phyloP scores from a whole-genome alignment of 495 filamentous ascomycete species.

The Thozetella sp. region DNA sequence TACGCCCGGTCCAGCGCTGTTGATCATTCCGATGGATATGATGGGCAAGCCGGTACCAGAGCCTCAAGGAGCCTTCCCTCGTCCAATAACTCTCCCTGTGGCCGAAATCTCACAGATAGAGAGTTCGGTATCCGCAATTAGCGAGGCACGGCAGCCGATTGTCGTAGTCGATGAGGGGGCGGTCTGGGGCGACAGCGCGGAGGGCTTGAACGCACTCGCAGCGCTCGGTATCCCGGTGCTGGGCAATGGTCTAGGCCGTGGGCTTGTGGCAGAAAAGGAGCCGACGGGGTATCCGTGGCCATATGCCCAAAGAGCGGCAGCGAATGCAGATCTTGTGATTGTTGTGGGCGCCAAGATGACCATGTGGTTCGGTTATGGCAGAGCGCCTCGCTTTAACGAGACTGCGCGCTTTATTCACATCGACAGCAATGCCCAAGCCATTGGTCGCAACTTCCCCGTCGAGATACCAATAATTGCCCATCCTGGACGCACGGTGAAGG shows the following conservation, averaged over 20 bases:
- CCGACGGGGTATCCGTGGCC: not conserved
- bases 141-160: not conserved
- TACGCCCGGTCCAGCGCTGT: not conserved
- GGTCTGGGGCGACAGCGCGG: not conserved
- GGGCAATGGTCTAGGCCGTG: not conserved
- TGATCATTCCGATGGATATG: not conserved
- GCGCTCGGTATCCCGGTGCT: not conserved
- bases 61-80: not conserved
- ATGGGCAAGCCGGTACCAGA: not conserved
- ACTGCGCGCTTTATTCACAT: not conserved
- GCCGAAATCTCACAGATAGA: not conserved
- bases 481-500: not conserved
- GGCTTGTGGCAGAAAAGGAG: not conserved
- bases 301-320: not conserved
- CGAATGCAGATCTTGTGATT: not conserved
- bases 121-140: not conserved
- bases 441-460: not conserved
- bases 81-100: not conserved
- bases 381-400: not conserved
- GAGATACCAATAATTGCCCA: not conserved
- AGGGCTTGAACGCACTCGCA: not conserved
- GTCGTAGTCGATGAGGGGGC: not conserved
- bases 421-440: not conserved
- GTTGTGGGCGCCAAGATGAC: not conserved
- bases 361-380: not conserved